Percentiles rank a stretch among this genome's conserved stretches.
Conservation (phyloP, 1,139 yeast genomes). For the Suhomyces bokatorum region DNA sequence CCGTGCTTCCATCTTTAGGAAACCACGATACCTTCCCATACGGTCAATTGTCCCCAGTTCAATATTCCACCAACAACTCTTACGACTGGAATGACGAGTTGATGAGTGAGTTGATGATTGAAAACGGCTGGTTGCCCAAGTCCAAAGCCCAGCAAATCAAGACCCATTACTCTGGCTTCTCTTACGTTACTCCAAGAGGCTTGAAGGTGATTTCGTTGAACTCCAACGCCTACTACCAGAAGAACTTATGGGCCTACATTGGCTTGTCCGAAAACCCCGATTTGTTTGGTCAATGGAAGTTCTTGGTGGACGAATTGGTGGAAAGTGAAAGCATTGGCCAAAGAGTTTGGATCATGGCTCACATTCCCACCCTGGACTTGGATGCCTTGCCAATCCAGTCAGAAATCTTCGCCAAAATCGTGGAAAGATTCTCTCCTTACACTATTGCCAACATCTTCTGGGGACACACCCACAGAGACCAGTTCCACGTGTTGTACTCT, state of each 20-base stretch:
- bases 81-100: conserved; percentile 63
- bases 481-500: conserved; percentile 57
- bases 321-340: conserved; percentile 58
- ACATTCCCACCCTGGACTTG: conserved; percentile 56
- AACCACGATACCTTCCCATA: conserved; percentile 76
- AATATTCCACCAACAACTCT: conserved; percentile 40
- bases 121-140: conserved; percentile 39
- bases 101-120: conserved; percentile 58
- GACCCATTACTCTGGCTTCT: conserved; percentile 62
- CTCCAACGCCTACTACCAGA: conserved; percentile 65
- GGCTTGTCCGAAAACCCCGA: conserved; percentile 55
- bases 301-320: conserved; percentile 59
- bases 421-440: conserved; percentile 67
- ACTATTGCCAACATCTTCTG: conserved; percentile 69
- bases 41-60: conserved; percentile 61
- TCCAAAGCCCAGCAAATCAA: conserved; percentile 23
- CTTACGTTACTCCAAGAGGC: conserved; percentile 56
- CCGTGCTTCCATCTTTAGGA: conserved; percentile 67
- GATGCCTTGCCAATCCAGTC: conserved; percentile 68
- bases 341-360: conserved; percentile 72
- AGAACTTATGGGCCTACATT: conserved; percentile 64
- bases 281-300: conserved; percentile 63
- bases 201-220: conserved; percentile 65
- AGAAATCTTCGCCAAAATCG: conserved; percentile 53
- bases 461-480: conserved; percentile 75